Conservation (phyloP, 805 yeast genomes). For the Torulaspora microellipsoides region DNA sequence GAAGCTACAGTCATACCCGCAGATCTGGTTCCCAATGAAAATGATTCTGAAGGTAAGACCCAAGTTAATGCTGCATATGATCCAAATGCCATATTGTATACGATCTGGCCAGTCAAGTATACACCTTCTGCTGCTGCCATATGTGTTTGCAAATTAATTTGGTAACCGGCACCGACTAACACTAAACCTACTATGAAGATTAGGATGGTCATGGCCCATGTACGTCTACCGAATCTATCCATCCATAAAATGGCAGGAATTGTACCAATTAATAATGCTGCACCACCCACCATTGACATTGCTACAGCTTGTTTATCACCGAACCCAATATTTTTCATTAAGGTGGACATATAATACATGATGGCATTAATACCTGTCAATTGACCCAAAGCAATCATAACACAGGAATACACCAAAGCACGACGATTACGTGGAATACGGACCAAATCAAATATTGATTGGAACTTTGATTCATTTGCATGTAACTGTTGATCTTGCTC, state of each 20-base stretch:
- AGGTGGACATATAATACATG: constrained; percentile 58
- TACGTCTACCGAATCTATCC: constrained; percentile 55
- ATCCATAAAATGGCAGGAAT: constrained; percentile 59
- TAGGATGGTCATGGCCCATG: constrained; percentile 55
- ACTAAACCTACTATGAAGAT: constrained; percentile 59
- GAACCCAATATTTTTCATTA: constrained; percentile 55
- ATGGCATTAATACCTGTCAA: constrained; percentile 66
- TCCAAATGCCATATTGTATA: constrained; percentile 64
- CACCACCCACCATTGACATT: constrained; percentile 70
- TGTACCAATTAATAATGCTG: constrained; percentile 55
- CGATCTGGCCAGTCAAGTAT: constrained; percentile 56
- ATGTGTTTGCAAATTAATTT: constrained; percentile 37
- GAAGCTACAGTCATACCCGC: constrained; percentile 62
- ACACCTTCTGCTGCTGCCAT: constrained; percentile 51
- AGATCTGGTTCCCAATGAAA: constrained; percentile 54
- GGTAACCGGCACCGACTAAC: constrained; percentile 56
- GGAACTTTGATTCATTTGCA: constrained; percentile 35
- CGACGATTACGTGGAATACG: constrained; percentile 55
- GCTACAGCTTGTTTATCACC: constrained; percentile 47
- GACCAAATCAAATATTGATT: constrained; percentile 49
- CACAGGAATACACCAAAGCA: constrained; percentile 52
- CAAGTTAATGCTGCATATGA: constrained; percentile 63
- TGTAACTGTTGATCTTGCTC: constrained; percentile 42
- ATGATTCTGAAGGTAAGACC: constrained; percentile 65
- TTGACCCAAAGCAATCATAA: constrained; percentile 59